Conservation (phyloP, 768 basidiomycete species). For the Amanita inopinata region DNA sequence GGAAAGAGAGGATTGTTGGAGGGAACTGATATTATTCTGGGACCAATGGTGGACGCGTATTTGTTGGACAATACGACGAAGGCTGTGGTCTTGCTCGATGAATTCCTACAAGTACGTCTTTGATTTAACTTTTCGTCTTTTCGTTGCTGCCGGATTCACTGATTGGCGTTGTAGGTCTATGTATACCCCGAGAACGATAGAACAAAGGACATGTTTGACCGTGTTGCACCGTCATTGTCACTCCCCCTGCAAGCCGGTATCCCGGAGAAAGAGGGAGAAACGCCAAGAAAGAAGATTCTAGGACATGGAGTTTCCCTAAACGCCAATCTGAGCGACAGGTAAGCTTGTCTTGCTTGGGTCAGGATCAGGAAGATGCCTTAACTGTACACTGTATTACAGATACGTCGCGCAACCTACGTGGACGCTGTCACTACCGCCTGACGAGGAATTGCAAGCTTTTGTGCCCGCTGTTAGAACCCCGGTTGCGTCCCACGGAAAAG, state of each 20-base stretch:
- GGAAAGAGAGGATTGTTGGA: constrained; percentile 28
- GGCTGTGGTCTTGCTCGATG: constrained; percentile 60
- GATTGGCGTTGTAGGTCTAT: constrained; percentile 33
- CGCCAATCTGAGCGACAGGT: constrained; percentile 27
- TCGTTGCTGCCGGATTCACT: background rate
- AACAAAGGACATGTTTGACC: constrained; percentile 33
- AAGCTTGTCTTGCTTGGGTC: background rate
- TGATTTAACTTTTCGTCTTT: too few species aligned
- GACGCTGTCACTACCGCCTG: constrained; percentile 45
- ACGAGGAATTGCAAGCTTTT: constrained; percentile 48
- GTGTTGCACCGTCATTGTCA: constrained; percentile 35
- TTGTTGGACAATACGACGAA: constrained; percentile 36
- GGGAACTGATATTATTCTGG: constrained; percentile 52
- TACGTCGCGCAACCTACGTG: constrained; percentile 55
- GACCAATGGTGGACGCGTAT: constrained; percentile 50
- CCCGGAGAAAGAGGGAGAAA: constrained; percentile 9
- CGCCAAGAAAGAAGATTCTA: constrained; percentile 33
- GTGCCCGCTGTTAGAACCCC: constrained; percentile 37
- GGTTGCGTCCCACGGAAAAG: constrained; percentile 73
- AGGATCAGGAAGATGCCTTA: background rate
- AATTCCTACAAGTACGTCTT: constrained; percentile 58
- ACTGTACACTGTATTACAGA: constrained; percentile 21
- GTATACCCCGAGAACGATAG: constrained; percentile 54
- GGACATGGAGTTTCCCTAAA: constrained; percentile 46
- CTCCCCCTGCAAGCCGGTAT: constrained; percentile 43